Base-by-base conservation (phyloP, 2,329 filamentous ascomycete species). In the Calonectria pseudoturangicola region DNA sequence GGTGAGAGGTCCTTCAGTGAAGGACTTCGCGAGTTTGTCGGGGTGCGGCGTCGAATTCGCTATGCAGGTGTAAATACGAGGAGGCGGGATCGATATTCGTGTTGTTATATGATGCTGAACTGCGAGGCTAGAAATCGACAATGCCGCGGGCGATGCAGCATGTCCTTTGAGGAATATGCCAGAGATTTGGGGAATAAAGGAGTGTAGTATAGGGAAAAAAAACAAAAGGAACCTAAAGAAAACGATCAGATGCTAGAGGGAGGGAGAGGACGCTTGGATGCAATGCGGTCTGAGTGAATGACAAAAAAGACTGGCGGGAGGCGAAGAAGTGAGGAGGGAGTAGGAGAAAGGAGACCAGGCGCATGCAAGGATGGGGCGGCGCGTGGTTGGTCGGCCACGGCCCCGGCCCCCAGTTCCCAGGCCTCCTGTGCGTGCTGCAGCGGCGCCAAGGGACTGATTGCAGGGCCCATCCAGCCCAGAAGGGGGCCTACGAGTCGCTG, bases 91-190 rank as follows among this genome's bases (percentile, higher is more conserved):
- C 69, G 58, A 71, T 75, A 21, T 39, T 16, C 33, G 60, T 39
- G 33, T 4, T 36, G 50, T 74, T 79, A 79, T 77, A 76, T 78
- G 76, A 78, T 69, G 75, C 72, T 73, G 70, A 78, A 80, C 74
- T 77, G 77, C 72, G 73, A 77, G 66, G 77, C 76, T 60, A 73
- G 30, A 56, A 76, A 76, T 72, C 72, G 77, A 79, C 77, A 77
- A 73, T 77, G 77, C 77, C 74, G 77, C 76, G 71, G 56, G 39
- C 69, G 72, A 75, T 76, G 77, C 77, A 79, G 77, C 77, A 79
- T 79, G 77, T 77, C 77, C 75, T 74, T 74, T 73, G 18, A 60
- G 66, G 28, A 63, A 66, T 64, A 70, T 74, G 70, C 72, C 74
- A 74, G 56, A 69, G 47, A 70, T 21, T 21, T 21, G 60, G 25